Base-by-base conservation (phyloP, 177 flowering plant species). In the Vitis hybrid region DNA sequence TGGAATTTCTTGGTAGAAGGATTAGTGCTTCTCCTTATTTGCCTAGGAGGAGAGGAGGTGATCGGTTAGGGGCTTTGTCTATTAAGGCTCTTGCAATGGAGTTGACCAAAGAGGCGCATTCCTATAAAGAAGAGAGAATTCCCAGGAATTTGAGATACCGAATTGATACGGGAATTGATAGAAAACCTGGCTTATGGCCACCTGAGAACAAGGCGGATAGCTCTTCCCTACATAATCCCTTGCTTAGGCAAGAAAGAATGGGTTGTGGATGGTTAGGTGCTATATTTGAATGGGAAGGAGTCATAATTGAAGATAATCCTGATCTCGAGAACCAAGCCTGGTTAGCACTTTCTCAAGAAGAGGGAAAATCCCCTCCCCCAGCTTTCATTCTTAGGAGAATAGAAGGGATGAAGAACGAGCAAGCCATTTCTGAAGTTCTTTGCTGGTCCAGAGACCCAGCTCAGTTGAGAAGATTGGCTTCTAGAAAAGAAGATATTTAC, bases 351-450 rank as follows among this genome's bases (percentile, higher is more conserved):
- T 81, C 97, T 21, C 84, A 87, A 74, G 98, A 95, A 82, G 99
- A 95, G 83, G 98, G 97, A 14, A 90, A 84, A 81, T 81, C 91
- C 0, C 90, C 97, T 56, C 98, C 97, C 3, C 90, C 87, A 0
- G 79, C 88, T 70, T 95, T 88, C 69, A 76, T 88, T 11, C 88
- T 93, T 14, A 74, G 79, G 65, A 81, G 97, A 72, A 82, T 91
- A 3, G 97, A 95, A 76, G 99, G 99, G 65, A 95, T 95, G 98
- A 94, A 94, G 80, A 92, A 83, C 52, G 98, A 94, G 65, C 98
- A 94, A 66, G 98, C 95, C 1, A 87, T 94, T 17, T 87, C 97
- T 18, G 98, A 92, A 76, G 95, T 91, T 60, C 87, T 94, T 14
- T 94, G 97, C 75, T 94, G 98, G 98, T 88, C 98, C 0, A 84